phyloP scores from a whole-genome alignment of 163 green algal genomes.

The Chlorella variabilis region DNA sequence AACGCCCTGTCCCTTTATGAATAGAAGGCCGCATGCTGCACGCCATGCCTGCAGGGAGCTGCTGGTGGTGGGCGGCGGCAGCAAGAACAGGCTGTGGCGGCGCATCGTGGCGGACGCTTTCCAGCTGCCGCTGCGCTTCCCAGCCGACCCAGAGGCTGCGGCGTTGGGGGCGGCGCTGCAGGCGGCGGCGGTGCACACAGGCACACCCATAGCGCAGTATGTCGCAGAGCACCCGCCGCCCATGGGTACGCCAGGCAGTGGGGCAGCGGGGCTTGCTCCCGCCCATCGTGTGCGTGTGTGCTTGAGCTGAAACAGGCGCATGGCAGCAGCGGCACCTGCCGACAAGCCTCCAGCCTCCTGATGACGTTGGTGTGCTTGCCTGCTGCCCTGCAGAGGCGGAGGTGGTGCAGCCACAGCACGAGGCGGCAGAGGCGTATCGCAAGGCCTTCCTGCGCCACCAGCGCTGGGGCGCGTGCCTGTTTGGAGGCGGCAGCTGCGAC shows the following conservation, averaged over 20 bases:
- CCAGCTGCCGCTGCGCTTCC: constrained; percentile 69
- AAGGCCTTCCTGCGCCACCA: constrained; percentile 42
- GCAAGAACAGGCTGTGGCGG: constrained; percentile 82
- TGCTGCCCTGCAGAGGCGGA: constrained; percentile 12
- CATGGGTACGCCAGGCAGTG: not conserved
- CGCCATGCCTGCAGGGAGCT: constrained; percentile 58
- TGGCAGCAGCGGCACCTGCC: not conserved
- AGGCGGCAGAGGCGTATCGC: constrained; percentile 24
- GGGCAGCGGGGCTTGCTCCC: too few species aligned
- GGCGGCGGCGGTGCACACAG: constrained; percentile 59
- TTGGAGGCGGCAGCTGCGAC: constrained; percentile 28
- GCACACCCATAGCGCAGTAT: constrained; percentile 29
- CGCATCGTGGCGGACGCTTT: constrained; percentile 88
- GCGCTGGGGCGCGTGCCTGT: constrained; percentile 38
- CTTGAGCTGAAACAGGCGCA: too few species aligned
- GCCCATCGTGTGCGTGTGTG: too few species aligned
- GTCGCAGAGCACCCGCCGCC: not conserved
- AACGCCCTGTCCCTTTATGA: not conserved
- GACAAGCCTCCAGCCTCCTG: not conserved
- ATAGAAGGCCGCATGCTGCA: too few species aligned
- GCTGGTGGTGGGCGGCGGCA: constrained; percentile 85
- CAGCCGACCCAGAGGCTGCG: constrained; percentile 82
- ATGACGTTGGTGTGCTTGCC: too few species aligned
- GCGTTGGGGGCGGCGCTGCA: constrained; percentile 90
- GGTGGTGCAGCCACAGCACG: constrained; percentile 17